A percentile compares a stretch with the other conserved stretches of the same genome.
Conservation (phyloP, 2,329 filamentous ascomycete genomes). For the Epichloe elymi region DNA sequence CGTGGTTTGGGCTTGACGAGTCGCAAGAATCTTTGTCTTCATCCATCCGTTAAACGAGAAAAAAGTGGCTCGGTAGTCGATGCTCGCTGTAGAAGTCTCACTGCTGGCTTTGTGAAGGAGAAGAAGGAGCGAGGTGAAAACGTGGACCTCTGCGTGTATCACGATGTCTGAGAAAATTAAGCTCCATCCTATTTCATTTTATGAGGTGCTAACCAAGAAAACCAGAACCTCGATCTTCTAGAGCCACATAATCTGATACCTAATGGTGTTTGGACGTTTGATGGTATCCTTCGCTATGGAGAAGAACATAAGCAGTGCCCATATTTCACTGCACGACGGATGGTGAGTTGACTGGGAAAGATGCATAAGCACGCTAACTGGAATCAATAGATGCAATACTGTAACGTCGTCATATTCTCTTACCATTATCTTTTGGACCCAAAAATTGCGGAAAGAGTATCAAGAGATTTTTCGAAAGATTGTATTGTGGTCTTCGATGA, state of each 20-base stretch:
- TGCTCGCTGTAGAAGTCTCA: conserved; percentile 88
- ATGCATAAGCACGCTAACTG: conserved; percentile 5
- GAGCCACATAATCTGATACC: conserved; percentile 93
- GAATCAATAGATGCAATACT: conserved; percentile 71
- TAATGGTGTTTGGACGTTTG: conserved; percentile 90
- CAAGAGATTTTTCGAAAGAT: conserved; percentile 90
- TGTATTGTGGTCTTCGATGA: conserved; percentile 98
- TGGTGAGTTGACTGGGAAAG: conserved; percentile 43
- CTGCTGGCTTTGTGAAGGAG: conserved; percentile 92
- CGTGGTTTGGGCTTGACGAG: conserved; percentile 84
- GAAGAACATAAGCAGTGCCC: conserved; percentile 95
- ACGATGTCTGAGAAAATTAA: conserved; percentile 49
- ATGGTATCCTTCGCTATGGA: conserved; percentile 76
- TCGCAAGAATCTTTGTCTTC: conserved; percentile 92
- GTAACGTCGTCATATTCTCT: conserved; percentile 98
- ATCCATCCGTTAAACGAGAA: conserved; percentile 89
- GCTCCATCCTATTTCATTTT: neutral
- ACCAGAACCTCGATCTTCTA: conserved; percentile 76
- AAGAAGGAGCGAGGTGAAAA: conserved; percentile 93
- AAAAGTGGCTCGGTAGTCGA: conserved; percentile 93
- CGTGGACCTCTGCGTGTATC: conserved; percentile 88
- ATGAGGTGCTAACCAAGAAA: neutral
- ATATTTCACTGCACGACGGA: conserved; percentile 88
- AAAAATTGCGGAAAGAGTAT: conserved; percentile 93
- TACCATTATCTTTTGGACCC: conserved; percentile 97